Percentiles rank a stretch among this genome's conserved stretches.
Conservation (phyloP, 2,329 filamentous ascomycete genomes). For the Penicillium sp. region DNA sequence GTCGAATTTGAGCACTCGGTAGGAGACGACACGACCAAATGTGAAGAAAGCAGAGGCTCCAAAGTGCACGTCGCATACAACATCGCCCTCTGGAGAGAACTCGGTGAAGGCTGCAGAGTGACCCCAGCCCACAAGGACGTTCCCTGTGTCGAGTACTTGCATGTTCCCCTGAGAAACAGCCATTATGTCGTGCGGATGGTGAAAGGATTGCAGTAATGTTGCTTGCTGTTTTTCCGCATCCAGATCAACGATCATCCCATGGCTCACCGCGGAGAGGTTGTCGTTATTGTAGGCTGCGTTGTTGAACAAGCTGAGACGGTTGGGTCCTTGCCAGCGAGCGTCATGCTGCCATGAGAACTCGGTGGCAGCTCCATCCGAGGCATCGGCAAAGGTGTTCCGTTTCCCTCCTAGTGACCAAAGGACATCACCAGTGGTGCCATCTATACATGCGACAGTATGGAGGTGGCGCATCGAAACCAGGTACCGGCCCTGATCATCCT, state of each 20-base stretch:
- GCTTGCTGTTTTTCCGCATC: slow-evolving; percentile 11
- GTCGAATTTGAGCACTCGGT: slow-evolving; percentile 54
- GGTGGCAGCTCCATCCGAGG: slow-evolving; percentile 24
- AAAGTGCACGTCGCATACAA: slow-evolving; percentile 32
- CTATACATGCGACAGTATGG: slow-evolving; percentile 42
- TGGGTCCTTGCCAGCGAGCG: slow-evolving; percentile 29
- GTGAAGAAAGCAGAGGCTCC: slow-evolving; percentile 49
- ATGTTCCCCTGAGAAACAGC: slow-evolving; percentile 23
- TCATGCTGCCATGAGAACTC: slow-evolving; percentile 34
- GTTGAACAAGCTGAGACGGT: slow-evolving; percentile 27
- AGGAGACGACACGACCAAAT: slow-evolving; percentile 54
- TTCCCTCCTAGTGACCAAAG: slow-evolving; percentile 33
- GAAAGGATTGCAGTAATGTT: slow-evolving; percentile 15
- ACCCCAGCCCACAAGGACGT: slow-evolving; percentile 54
- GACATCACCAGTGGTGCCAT: slow-evolving; percentile 32
- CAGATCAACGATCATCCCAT: slow-evolving; percentile 20
- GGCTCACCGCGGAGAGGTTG: slow-evolving; percentile 16
- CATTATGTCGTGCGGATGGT: slow-evolving; percentile 22
- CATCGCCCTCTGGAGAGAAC: slow-evolving; percentile 31
- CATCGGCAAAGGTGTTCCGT: slow-evolving; percentile 30
- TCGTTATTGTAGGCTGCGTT: slow-evolving; percentile 26
- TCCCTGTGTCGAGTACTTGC: slow-evolving; percentile 35
- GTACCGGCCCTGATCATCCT: slow-evolving; percentile 47
- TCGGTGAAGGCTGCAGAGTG: slow-evolving; percentile 54
- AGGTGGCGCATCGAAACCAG: slow-evolving; percentile 44